These are phyloP conservation scores for Coleophoma crateriformis DNA, from an alignment of 2,329 filamentous ascomycete species.

Conservation along the genomic window DNA sequence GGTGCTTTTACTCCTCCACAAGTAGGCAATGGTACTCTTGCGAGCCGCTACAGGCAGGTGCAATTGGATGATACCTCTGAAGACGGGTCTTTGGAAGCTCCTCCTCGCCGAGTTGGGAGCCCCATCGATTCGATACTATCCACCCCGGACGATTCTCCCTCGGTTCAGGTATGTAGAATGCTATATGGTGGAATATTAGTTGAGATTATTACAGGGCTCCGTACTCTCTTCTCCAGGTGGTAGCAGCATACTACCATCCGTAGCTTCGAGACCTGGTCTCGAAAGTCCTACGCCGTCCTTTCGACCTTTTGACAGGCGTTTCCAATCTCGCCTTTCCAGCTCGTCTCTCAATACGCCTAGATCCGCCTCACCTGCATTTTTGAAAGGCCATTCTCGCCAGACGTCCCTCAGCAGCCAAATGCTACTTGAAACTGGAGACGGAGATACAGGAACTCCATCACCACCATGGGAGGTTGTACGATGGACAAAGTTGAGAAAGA, in stretches of 20 bases:
- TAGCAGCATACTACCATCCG: conserved; percentile 67
- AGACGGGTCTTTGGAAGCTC: conserved; percentile 46
- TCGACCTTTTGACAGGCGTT: conserved; percentile 89
- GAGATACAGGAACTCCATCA: conserved; percentile 65
- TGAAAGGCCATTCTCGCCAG: conserved; percentile 72
- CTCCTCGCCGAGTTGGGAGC: conserved; percentile 55
- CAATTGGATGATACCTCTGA: conserved; percentile 43
- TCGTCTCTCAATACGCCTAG: conserved; percentile 59
- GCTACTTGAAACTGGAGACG: conserved; percentile 37
- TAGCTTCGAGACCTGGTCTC: conserved; percentile 60
- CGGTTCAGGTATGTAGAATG: conserved; percentile 58
- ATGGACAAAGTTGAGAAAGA: conserved; percentile 90
- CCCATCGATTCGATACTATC: conserved; percentile 65
- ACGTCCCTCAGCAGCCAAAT: conserved; percentile 72
- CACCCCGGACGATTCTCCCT: conserved; percentile 78
- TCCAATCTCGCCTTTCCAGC: conserved; percentile 73
- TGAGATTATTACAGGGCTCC: conserved; percentile 46
- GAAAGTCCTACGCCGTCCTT: conserved; percentile 75
- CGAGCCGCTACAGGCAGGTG: conserved; percentile 18
- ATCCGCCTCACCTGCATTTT: conserved; percentile 64
- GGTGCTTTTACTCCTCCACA: conserved; percentile 15
- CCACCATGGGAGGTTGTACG: conserved; percentile 95
- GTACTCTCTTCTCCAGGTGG: conserved; percentile 62
- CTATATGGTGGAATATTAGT: conserved; percentile 6
- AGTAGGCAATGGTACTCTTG: conserved; percentile 27